Conservation (phyloP, 1,284 basidiomycete genomes). For the Spongispora temasekensis region DNA sequence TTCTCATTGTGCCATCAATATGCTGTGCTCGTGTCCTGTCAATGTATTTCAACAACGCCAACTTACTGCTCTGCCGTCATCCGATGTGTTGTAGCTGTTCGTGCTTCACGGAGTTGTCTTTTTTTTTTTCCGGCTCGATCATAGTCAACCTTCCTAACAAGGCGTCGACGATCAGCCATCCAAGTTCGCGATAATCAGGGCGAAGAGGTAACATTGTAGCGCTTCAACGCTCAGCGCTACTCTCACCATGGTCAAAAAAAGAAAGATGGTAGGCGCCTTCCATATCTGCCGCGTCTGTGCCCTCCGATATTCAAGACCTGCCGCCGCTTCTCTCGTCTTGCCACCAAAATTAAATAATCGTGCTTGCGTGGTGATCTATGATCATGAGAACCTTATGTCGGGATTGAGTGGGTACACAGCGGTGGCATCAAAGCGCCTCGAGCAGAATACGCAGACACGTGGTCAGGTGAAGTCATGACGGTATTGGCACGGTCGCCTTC, state of each 20-base stretch:
- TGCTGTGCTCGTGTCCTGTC: slow-evolving; percentile 16
- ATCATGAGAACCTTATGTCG: slow-evolving; percentile 9
- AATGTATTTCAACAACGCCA: slow-evolving; percentile 19
- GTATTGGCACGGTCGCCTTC: slow-evolving; percentile 5
- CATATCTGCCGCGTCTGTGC: slow-evolving; percentile 6
- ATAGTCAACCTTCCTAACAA: slow-evolving; percentile 19
- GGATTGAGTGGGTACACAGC: slow-evolving; percentile 17
- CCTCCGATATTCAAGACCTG: slow-evolving; percentile 11
- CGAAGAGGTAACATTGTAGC: not conserved
- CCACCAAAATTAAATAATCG: slow-evolving; percentile 25
- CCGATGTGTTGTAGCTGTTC: not conserved
- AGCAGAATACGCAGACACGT: slow-evolving; percentile 15
- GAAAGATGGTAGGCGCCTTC: slow-evolving; percentile 1
- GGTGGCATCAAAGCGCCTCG: slow-evolving; percentile 4
- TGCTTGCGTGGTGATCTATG: slow-evolving; percentile 15
- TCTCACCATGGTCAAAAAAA: slow-evolving; percentile 8
- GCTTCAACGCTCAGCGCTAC: not conserved
- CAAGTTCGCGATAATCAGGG: slow-evolving; percentile 18
- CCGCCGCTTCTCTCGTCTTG: slow-evolving; percentile 6
- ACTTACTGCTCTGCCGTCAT: slow-evolving; percentile 16
- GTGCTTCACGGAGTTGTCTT: slow-evolving; percentile 26
- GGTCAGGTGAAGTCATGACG: slow-evolving; percentile 11
- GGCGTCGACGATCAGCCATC: slow-evolving; percentile 18
- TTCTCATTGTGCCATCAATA: slow-evolving; percentile 10
- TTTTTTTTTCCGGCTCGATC: slow-evolving; percentile 9